Evolutionary conservation across 2,329 filamentous ascomycete genomes (phyloP).

Genomic region (Raffaelea albimanens): DNA sequence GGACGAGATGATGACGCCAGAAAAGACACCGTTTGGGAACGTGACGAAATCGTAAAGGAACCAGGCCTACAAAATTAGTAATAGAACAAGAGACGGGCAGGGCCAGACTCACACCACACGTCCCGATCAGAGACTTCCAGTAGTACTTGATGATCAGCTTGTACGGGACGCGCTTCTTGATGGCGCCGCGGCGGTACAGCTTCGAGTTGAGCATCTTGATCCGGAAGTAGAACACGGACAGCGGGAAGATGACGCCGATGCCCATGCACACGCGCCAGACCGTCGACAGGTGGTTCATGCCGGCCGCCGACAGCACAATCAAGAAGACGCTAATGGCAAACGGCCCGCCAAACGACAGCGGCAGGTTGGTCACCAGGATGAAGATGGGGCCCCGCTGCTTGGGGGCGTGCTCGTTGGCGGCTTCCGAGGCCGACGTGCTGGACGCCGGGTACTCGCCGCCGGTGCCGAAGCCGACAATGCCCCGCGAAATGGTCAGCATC

Average conservation of each 20-base stretch:
- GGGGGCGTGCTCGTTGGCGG: conserved; percentile 36
- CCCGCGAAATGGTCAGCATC: conserved; percentile 36
- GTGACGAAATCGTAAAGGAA: conserved; percentile 47
- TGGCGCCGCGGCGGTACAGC: conserved; percentile 32
- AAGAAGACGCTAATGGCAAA: conserved; percentile 39
- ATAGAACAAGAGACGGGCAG: neutral
- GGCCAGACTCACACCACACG: conserved; percentile 25
- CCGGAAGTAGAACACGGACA: conserved; percentile 44
- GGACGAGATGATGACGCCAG: conserved; percentile 36
- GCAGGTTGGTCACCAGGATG: conserved; percentile 43
- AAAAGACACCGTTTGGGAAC: conserved; percentile 46
- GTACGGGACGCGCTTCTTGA: conserved; percentile 38
- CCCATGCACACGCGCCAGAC: conserved; percentile 44
- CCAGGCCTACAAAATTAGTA: conserved; percentile 26
- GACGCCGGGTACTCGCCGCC: conserved; percentile 46
- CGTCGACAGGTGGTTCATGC: conserved; percentile 23
- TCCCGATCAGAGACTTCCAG: conserved; percentile 38
- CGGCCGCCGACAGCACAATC: conserved; percentile 39
- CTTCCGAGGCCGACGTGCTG: conserved; percentile 38
- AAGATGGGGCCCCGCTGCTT: conserved; percentile 38
- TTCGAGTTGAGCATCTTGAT: conserved; percentile 41
- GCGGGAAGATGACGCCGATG: conserved; percentile 37
- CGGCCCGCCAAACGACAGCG: conserved; percentile 38
- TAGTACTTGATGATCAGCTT: conserved; percentile 35
- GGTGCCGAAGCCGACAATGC: conserved; percentile 32